phyloP scores from a whole-genome alignment of 768 basidiomycete species.

The Lactarius vividus region DNA sequence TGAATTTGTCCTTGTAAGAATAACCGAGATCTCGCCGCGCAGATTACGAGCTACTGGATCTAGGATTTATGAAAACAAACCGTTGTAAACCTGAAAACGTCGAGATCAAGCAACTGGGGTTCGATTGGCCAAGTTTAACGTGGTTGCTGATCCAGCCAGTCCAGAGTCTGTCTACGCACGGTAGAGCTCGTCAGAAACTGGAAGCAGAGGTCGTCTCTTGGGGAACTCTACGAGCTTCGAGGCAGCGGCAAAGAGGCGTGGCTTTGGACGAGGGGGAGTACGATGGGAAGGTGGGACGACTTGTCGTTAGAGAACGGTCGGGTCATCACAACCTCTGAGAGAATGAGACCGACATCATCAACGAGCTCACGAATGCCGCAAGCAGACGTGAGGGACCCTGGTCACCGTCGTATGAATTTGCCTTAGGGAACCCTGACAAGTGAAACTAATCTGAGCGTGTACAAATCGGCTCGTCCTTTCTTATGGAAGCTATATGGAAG shows the following conservation, averaged over 20 bases:
- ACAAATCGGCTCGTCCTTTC: no score
- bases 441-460: no score
- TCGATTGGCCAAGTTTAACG: background rate
- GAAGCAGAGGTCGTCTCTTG: no score
- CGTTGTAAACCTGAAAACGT: background rate
- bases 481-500: no score
- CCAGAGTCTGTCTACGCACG: no score
- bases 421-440: no score
- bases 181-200: background rate
- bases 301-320: constrained; percentile 15
- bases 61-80: background rate
- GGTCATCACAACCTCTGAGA: constrained; percentile 24
- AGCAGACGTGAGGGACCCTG: no score
- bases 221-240: constrained; percentile 20
- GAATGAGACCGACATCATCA: background rate
- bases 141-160: background rate
- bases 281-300: background rate
- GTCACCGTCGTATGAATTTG: no score
- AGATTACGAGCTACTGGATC: background rate
- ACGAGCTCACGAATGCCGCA: no score
- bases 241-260: constrained; percentile 8
- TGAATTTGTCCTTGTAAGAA: background rate
- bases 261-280: background rate
- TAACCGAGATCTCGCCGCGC: background rate
- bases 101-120: background rate